Evolutionary conservation across 2,329 filamentous ascomycete species (phyloP), one percentile per base, ranked within the genome.

Genomic region (Aureobasidium sp.): DNA sequence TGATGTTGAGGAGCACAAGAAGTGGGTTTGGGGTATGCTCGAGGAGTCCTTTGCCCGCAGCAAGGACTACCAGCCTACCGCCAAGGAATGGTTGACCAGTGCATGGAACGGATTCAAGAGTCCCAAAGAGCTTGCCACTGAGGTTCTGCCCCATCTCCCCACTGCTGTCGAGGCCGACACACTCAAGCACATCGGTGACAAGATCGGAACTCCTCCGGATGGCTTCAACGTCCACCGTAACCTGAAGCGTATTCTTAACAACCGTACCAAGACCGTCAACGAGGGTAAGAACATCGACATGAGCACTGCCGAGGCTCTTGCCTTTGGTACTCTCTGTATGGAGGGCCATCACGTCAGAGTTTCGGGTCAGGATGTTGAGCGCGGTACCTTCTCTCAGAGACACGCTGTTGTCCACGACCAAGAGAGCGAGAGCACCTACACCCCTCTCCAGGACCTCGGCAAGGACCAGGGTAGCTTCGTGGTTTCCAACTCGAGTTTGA

Each of bases 101-200:
- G 93, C 94, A 61, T 99, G 94, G 94, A 96, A 99, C 79, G 93
- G 93, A 65, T 97, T 99, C 86, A 97, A 97, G 81, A 96, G 92
- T 36, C 94, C 94, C 70, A 97, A 97, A 82, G 94, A 99, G 78
- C 82, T 99, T 65, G 92, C 93, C 36, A 94, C 88, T 29, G 94
- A 99, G 79, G 86, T 97, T 50, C 82, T 99, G 57, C 92, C 93
- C 55, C 94, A 99, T 78, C 85, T 90, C 69, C 87, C 91, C 30
- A 99, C 94, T 42, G 89, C 86, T 54, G 87, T 97, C 48, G 86
- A 89, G 65, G 73, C 76, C 64, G 82, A 88, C 66, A 86, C 85
- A 16, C 78, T 97, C 64, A 85, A 90, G 75, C 86, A 91, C 76
- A 91, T 99, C 72, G 92, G 86, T 62, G 82, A 89, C 71, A 85